Percentiles rank a stretch among this genome's conserved stretches.
Conservation (phyloP, 2,329 filamentous ascomycete genomes). For the Botrytis paeoniae region DNA sequence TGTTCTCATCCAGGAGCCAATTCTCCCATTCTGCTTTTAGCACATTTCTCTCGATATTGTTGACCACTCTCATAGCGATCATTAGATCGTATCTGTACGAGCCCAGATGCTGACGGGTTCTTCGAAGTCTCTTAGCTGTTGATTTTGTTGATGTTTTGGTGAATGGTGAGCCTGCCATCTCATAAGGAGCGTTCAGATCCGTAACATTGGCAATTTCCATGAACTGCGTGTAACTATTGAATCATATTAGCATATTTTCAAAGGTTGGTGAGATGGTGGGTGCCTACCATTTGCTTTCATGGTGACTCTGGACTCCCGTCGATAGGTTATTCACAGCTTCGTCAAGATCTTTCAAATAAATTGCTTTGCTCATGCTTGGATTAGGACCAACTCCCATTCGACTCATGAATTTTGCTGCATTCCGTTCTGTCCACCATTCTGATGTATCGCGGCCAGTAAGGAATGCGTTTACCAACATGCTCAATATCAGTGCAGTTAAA, state of each 20-base stretch:
- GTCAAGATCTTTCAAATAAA: conserved; percentile 80
- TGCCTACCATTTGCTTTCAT: conserved; percentile 51
- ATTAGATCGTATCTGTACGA: conserved; percentile 85
- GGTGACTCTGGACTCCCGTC: conserved; percentile 21
- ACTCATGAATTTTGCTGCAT: conserved; percentile 76
- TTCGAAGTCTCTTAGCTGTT: conserved; percentile 63
- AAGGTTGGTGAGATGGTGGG: neutral
- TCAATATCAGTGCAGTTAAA: conserved; percentile 64
- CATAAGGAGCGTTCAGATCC: conserved; percentile 55
- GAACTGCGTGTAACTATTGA: conserved; percentile 57
- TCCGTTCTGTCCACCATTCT: conserved; percentile 82
- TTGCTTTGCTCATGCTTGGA: conserved; percentile 74
- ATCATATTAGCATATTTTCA: conserved; percentile 23
- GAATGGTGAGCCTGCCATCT: conserved; percentile 50
- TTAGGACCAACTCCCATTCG: conserved; percentile 78
- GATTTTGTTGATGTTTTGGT: conserved; percentile 49
- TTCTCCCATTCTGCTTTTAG: conserved; percentile 88
- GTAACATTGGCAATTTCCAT: conserved; percentile 55
- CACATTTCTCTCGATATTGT: conserved; percentile 83
- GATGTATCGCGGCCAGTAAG: conserved; percentile 71
- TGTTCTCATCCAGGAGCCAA: conserved; percentile 79
- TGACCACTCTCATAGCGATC: conserved; percentile 86
- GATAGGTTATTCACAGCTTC: conserved; percentile 47
- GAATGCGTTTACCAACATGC: conserved; percentile 69
- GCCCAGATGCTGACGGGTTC: conserved; percentile 79